Conservation (phyloP, 352 stramenopile species). For the Blastocystis sp. region DNA sequence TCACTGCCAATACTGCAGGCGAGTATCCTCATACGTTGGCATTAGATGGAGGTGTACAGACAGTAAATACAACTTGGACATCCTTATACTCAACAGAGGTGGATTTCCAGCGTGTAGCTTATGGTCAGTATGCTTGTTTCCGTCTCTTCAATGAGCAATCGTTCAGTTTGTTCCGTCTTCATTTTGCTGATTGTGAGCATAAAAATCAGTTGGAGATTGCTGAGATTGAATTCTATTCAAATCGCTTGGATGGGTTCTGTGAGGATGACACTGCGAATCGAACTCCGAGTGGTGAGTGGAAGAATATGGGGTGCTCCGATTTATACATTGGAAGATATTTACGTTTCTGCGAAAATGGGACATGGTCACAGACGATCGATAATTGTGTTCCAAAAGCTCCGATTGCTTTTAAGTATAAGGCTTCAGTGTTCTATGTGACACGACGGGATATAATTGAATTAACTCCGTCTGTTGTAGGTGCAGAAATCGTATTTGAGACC, state of each 20-base stretch:
- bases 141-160: not conserved
- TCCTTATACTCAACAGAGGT: not conserved
- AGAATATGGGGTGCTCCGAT: not conserved
- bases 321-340: constrained; percentile 8
- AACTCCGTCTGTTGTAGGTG: not conserved
- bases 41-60: not conserved
- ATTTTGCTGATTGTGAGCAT: not conserved
- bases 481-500: not conserved
- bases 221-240: constrained; percentile 17
- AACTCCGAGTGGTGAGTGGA: constrained; percentile 30
- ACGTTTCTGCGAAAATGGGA: constrained; percentile 8
- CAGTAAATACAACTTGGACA: not conserved
- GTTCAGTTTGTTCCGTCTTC: not conserved
- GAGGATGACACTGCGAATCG: not conserved
- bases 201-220: constrained; percentile 19
- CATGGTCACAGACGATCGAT: not conserved
- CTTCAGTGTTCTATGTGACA: not conserved
- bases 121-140: not conserved
- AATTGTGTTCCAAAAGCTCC: not conserved
- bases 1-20: not conserved
- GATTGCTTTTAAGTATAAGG: not conserved
- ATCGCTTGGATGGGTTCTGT: constrained; percentile 23
- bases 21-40: not conserved
- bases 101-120: not conserved
- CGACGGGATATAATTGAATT: not conserved